A percentile compares a stretch with the other conserved stretches of the same genome.
phyloP scores from a whole-genome alignment of 2,329 filamentous ascomycete species.

The Triangularia setosa region DNA sequence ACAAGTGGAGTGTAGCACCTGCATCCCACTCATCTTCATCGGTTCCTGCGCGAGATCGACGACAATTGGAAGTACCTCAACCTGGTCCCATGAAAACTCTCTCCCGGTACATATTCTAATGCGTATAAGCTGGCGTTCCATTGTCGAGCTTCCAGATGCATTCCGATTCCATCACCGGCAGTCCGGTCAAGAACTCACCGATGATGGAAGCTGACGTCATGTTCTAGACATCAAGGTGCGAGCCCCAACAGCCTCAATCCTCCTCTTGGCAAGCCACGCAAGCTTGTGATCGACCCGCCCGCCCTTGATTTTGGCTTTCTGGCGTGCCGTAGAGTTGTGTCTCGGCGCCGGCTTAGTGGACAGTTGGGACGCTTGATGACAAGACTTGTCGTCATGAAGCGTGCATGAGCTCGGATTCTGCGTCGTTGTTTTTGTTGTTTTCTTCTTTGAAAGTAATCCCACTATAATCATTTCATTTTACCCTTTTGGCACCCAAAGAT shows the following conservation, averaged over 20 bases:
- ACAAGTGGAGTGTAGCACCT: no score
- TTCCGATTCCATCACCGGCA: background rate
- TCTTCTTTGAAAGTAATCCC: background rate
- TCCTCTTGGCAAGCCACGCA: background rate
- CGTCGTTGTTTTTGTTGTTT: background rate
- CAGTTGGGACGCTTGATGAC: background rate
- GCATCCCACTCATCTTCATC: no score
- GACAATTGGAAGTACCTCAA: no score
- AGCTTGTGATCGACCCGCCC: background rate
- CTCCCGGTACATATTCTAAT: background rate
- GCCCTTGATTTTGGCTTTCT: background rate
- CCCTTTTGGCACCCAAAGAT: background rate
- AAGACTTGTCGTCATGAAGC: background rate
- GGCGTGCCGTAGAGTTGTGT: background rate
- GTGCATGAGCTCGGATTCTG: background rate
- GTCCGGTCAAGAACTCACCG: background rate
- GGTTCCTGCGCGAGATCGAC: no score
- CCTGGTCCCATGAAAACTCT: no score
- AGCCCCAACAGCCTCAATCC: background rate
- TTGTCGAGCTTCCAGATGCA: background rate
- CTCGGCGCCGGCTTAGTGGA: background rate
- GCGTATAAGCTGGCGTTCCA: background rate
- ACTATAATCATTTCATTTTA: background rate
- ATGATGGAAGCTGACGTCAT: background rate
- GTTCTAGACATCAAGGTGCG: background rate